Evolutionary conservation across 345 rosid genomes (phyloP).

Genomic region (Raphanus raphanistrum): DNA sequence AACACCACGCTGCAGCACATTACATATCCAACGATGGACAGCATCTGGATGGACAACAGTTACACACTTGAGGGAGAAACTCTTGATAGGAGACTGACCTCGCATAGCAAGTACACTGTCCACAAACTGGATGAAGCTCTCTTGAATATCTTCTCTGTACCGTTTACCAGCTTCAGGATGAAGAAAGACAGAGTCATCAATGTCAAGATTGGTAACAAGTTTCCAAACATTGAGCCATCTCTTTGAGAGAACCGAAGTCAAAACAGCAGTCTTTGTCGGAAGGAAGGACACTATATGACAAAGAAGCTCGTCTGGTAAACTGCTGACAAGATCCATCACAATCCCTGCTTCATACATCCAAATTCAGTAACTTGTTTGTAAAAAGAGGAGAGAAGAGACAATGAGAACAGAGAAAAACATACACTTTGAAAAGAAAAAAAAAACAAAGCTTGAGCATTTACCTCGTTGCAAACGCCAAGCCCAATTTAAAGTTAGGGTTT

Average conservation of each 20-base stretch:
- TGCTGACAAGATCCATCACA: not conserved
- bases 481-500: too few relatives aligned
- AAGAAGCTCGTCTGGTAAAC: not conserved
- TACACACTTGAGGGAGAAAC: not conserved
- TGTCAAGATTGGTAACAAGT: not conserved
- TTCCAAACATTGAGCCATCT: not conserved
- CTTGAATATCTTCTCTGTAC: not conserved
- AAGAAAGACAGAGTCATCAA: not conserved
- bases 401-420: too few relatives aligned
- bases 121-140: not conserved
- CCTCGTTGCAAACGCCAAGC: not conserved
- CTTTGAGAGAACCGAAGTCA: not conserved
- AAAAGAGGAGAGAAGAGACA: not conserved
- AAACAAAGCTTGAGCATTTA: not conserved
- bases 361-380: not conserved
- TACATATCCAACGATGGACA: conserved; percentile 15
- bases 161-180: conserved; percentile 1
- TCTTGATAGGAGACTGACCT: not conserved
- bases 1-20: conserved; percentile 8
- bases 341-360: too few relatives aligned
- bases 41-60: not conserved
- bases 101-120: not conserved
- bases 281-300: not conserved
- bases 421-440: too few relatives aligned
- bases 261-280: conserved; percentile 4